phyloP scores from a whole-genome alignment of 148 eudicot species.

The Diospyros kaki region DNA sequence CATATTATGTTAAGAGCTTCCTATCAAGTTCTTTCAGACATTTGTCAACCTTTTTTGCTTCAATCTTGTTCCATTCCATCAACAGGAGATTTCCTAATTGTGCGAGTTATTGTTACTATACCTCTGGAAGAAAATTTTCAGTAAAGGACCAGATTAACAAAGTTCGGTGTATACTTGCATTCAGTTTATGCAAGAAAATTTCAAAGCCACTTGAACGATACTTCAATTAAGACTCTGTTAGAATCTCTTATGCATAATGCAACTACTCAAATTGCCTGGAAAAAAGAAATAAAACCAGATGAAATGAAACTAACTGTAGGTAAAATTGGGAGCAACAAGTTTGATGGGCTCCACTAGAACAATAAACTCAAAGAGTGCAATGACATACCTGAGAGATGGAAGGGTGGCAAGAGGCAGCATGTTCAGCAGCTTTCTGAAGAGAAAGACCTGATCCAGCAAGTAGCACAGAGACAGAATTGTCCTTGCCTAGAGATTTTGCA shows the following conservation, averaged over 20 bases:
- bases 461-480: constrained; percentile 62
- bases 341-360: not conserved
- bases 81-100: not conserved
- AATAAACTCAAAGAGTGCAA: not conserved
- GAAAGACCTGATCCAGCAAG: constrained; percentile 91
- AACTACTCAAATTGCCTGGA: not conserved
- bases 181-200: not conserved
- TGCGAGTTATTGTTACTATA: not conserved
- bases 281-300: not conserved
- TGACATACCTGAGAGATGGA: constrained; percentile 63
- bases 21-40: no score
- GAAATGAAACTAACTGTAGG: not conserved
- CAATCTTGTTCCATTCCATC: no score
- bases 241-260: not conserved
- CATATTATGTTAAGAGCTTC: no score
- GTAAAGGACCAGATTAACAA: not conserved
- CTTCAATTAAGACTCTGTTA: not conserved
- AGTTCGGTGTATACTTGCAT: not conserved
- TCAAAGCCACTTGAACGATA: not conserved
- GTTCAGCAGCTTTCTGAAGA: constrained; percentile 78
- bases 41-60: no score
- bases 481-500: constrained; percentile 57
- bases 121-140: not conserved
- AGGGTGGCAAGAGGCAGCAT: constrained; percentile 85
- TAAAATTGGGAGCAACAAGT: not conserved